phyloP scores from a whole-genome alignment of 2,329 filamentous ascomycete genomes.

The Trichoderma asperellum region DNA sequence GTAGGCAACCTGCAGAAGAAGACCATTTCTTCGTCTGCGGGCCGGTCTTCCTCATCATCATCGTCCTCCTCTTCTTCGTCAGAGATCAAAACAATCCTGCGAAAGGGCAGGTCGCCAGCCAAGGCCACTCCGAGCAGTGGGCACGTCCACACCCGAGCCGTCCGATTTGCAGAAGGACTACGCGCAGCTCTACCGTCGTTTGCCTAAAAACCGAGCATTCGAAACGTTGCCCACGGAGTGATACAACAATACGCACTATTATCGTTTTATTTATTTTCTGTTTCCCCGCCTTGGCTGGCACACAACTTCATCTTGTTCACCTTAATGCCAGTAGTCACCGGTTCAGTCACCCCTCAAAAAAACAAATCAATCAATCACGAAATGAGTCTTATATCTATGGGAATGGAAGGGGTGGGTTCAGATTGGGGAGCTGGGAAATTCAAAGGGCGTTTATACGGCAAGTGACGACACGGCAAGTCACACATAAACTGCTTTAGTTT shows the following conservation, averaged over 20 bases:
- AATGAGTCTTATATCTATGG: slow-evolving; percentile 18
- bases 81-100: slow-evolving; percentile 50
- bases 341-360: slow-evolving; percentile 25
- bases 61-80: slow-evolving; percentile 47
- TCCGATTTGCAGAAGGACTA: slow-evolving; percentile 49
- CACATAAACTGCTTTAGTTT: slow-evolving; percentile 35
- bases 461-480: slow-evolving; percentile 42
- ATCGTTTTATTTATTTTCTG: background rate
- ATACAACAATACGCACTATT: slow-evolving; percentile 7
- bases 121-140: slow-evolving; percentile 42
- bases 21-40: slow-evolving; percentile 57
- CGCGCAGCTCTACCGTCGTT: slow-evolving; percentile 45
- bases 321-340: slow-evolving; percentile 27
- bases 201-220: slow-evolving; percentile 42
- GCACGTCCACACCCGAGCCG: slow-evolving; percentile 46
- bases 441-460: slow-evolving; percentile 38
- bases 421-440: slow-evolving; percentile 27
- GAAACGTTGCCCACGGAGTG: slow-evolving; percentile 13
- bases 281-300: slow-evolving; percentile 28
- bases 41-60: slow-evolving; percentile 61
- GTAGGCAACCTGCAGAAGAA: slow-evolving; percentile 54
- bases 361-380: slow-evolving; percentile 12
- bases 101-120: slow-evolving; percentile 47
- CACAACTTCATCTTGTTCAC: slow-evolving; percentile 18
- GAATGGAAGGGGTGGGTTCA: slow-evolving; percentile 2